These are phyloP conservation scores for Podaxis rugospora DNA, from an alignment of 768 basidiomycete genomes.

Conservation along the genomic window DNA sequence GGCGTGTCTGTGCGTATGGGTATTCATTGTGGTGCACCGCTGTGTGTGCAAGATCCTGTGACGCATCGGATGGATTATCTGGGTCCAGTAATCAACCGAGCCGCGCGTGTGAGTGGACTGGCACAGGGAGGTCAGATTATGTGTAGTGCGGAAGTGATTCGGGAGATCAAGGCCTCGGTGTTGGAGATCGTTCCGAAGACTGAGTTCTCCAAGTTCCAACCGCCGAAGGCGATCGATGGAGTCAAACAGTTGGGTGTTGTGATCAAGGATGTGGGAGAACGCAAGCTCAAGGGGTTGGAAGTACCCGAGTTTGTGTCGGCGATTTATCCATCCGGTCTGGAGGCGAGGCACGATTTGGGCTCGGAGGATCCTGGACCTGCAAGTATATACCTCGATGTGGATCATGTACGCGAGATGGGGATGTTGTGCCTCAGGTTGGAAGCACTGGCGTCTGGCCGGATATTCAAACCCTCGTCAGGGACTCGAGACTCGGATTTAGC, in stretches of 20 bases:
- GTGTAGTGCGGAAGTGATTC: slow-evolving; percentile 82
- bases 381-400: slow-evolving; percentile 64
- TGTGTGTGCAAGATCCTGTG: slow-evolving; percentile 88
- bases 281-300: slow-evolving; percentile 93
- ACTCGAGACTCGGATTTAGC: slow-evolving; percentile 34
- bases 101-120: slow-evolving; percentile 76
- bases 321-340: slow-evolving; percentile 73
- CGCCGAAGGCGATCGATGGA: slow-evolving; percentile 62
- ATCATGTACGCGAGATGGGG: slow-evolving; percentile 71
- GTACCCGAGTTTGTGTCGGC: slow-evolving; percentile 83
- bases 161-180: slow-evolving; percentile 69
- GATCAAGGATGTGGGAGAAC: slow-evolving; percentile 78
- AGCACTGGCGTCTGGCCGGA: slow-evolving; percentile 58
- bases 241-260: slow-evolving; percentile 68
- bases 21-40: slow-evolving; percentile 86
- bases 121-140: slow-evolving; percentile 94
- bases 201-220: slow-evolving; percentile 55
- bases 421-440: slow-evolving; percentile 76
- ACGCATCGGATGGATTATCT: slow-evolving; percentile 98
- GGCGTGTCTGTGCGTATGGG: slow-evolving; percentile 97
- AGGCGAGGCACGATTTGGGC: slow-evolving; percentile 60
- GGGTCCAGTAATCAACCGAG: slow-evolving; percentile 92
- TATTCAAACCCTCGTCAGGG: slow-evolving; percentile 46
- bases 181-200: slow-evolving; percentile 52
- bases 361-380: slow-evolving; percentile 35